A percentile compares a stretch with the other conserved stretches of the same genome.
phyloP scores from a whole-genome alignment of 2,329 filamentous ascomycete species.

The Scytalidium sp. region DNA sequence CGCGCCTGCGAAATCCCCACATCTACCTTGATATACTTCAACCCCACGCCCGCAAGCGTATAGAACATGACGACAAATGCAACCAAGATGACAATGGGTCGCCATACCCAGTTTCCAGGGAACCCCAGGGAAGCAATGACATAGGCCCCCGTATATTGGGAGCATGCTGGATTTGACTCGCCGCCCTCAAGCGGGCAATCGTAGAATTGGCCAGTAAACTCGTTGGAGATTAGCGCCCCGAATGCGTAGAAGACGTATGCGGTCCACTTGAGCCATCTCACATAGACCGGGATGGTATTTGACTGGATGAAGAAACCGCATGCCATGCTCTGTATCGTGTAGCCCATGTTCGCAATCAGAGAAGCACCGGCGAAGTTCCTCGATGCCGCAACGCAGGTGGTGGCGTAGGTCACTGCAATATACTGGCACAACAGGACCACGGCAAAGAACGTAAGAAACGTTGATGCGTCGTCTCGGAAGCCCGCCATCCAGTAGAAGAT shows the following conservation, averaged over 20 bases:
- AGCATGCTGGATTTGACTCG: slow-evolving; percentile 61
- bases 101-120: slow-evolving; percentile 62
- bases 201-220: slow-evolving; percentile 71
- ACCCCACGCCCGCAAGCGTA: slow-evolving; percentile 54
- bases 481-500: slow-evolving; percentile 80
- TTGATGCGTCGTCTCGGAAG: slow-evolving; percentile 58
- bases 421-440: slow-evolving; percentile 70
- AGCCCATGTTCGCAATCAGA: slow-evolving; percentile 68
- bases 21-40: slow-evolving; percentile 63
- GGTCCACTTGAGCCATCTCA: slow-evolving; percentile 73
- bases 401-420: slow-evolving; percentile 69
- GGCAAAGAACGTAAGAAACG: slow-evolving; percentile 72
- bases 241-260: slow-evolving; percentile 68
- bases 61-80: slow-evolving; percentile 65
- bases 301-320: slow-evolving; percentile 76
- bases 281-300: slow-evolving; percentile 70
- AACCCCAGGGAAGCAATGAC: slow-evolving; percentile 69
- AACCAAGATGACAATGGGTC: slow-evolving; percentile 61
- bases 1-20: slow-evolving; percentile 67
- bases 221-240: slow-evolving; percentile 68
- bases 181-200: slow-evolving; percentile 65
- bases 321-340: slow-evolving; percentile 70
- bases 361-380: slow-evolving; percentile 69
- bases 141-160: slow-evolving; percentile 65
- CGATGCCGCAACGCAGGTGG: slow-evolving; percentile 61